Evolutionary conservation across 495 filamentous ascomycete genomes (phyloP), one percentile per base, ranked within the genome.

Genomic region (Aspergillus affinis): DNA sequence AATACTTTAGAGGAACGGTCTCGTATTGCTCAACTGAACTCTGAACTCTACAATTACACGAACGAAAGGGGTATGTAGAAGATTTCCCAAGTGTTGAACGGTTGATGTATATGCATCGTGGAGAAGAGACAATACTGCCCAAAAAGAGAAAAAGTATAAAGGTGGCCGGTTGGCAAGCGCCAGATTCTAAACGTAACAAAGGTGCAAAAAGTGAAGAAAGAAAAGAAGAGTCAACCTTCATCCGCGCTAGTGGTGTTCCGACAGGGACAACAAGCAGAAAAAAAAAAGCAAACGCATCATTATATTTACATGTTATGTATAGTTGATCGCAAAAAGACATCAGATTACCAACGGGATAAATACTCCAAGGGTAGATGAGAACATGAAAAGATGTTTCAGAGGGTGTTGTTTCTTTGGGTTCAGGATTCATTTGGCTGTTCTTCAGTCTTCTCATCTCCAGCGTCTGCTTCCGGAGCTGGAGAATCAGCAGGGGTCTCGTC

Each of bases 401-500:
- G 48, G 48, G 2, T 49, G n/a, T n/a, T 49, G n/a, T n/a, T 20
- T 17, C 5, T 26, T 9, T 52, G 20, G n/a, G 6, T 52, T 27
- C 17, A 27, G 17, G 21, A n/a, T 29, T 52, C 21, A 9, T n/a
- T 21, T 27, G 20, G 50, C 50, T 52, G 50, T 9, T 57, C 54
- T 9, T 49, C 48, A 19, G n/a, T 12, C 27, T 30, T 46, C 7
- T 57, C 45, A 9, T 30, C 48, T 26, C 15, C 54, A 32, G 44
- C 54, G 4, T 53, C 48, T 41, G 44, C 63, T 32, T 56, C 48
- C 10, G 46, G 15, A 30, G 30, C 12, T 13, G 51, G 23, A 21
- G 54, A 17, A 21, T 59, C 57, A 44, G 57, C 21, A 44, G 23
- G 10, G 15, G 51, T 13, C 6, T 61, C 47, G 20, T 61, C 53